A percentile compares a stretch with the other conserved stretches of the same genome.
Evolutionary conservation across 2,329 filamentous ascomycete species (phyloP).

Genomic region (Diaporthe velutina): DNA sequence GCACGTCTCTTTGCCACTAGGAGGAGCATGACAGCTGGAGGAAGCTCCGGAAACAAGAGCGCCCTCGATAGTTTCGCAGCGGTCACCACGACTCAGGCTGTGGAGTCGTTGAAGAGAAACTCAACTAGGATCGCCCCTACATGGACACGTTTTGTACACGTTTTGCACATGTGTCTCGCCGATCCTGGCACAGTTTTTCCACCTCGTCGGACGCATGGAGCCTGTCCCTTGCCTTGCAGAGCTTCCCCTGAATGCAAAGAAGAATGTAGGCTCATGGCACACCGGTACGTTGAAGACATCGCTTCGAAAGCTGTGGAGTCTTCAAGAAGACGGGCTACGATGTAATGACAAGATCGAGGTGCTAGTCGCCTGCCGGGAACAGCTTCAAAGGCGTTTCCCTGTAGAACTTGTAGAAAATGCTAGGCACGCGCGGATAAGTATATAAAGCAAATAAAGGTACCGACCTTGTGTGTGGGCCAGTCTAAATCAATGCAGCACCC

Average conservation of each 20-base stretch:
- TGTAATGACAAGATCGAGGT: background rate
- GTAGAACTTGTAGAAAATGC: background rate
- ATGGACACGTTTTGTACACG: background rate
- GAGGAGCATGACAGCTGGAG: background rate
- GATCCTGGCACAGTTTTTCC: background rate
- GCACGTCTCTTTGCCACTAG: background rate
- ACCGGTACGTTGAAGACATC: conserved; percentile 3
- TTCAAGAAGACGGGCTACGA: background rate
- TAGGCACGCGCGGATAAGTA: background rate
- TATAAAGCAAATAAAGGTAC: background rate
- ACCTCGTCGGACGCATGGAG: background rate
- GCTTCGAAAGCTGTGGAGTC: background rate
- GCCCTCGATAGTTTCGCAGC: background rate
- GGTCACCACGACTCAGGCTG: background rate
- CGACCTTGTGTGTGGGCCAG: background rate
- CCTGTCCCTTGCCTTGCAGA: background rate
- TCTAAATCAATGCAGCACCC: conserved; percentile 1
- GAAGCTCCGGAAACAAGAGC: background rate
- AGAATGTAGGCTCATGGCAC: background rate
- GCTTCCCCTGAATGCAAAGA: background rate
- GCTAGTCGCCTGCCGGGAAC: background rate
- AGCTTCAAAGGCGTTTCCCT: background rate
- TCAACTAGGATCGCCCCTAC: background rate
- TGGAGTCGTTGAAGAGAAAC: background rate
- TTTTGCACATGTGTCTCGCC: conserved; percentile 18